Evolutionary conservation across 176 grass and related monocot species (phyloP).

Genomic region (Poa annua): DNA sequence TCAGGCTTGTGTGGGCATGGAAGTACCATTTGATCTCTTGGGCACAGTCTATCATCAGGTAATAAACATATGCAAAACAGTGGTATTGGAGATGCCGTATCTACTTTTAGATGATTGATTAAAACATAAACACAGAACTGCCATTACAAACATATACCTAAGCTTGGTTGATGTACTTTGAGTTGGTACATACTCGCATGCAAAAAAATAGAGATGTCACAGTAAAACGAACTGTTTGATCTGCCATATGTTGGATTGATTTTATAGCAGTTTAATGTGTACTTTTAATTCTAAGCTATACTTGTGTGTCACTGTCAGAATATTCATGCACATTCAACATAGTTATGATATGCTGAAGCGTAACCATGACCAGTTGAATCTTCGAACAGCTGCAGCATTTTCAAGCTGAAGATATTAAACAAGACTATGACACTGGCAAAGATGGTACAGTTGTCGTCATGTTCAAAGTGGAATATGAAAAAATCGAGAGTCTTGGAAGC

Average conservation of each 20-base stretch:
- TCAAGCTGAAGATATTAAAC: constrained; percentile 88
- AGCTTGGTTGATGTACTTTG: constrained; percentile 1
- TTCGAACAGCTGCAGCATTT: constrained; percentile 82
- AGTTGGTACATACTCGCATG: background rate
- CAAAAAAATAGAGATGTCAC: background rate
- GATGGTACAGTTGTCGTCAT: constrained; percentile 86
- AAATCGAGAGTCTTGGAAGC: constrained; percentile 66
- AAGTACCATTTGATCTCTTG: constrained; percentile 92
- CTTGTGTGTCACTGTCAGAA: background rate
- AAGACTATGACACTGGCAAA: constrained; percentile 95
- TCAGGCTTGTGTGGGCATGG: constrained; percentile 80
- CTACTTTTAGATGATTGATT: background rate
- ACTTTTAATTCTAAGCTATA: constrained; percentile 8
- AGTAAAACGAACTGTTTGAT: constrained; percentile 25
- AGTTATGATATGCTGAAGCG: constrained; percentile 3
- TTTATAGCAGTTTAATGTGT: constrained; percentile 3
- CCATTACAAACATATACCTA: background rate
- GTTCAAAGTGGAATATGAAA: constrained; percentile 88
- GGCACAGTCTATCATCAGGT: constrained; percentile 91
- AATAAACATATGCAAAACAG: constrained; percentile 6
- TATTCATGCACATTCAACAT: constrained; percentile 31
- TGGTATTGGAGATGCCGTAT: background rate
- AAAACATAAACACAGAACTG: background rate
- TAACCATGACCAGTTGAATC: constrained; percentile 42
- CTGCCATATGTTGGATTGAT: background rate